Conservation (phyloP, 306 rosid genomes). For the Oxytropis ochrocephala region DNA sequence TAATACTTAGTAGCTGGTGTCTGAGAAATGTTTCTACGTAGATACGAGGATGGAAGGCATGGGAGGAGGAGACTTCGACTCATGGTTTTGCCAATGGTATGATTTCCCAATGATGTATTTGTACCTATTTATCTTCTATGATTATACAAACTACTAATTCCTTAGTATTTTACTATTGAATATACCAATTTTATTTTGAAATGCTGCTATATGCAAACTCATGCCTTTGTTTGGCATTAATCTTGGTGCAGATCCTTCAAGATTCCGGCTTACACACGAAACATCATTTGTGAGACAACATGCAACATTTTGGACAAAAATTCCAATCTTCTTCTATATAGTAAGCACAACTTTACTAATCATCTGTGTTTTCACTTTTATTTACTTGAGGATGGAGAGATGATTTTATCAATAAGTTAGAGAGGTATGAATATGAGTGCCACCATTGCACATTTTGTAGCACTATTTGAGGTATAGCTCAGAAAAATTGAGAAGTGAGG, state of each 20-base stretch:
- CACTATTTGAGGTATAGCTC: background rate
- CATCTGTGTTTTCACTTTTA: conserved; percentile 1
- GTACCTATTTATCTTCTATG: background rate
- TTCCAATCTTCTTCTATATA: conserved; percentile 63
- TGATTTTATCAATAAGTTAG: background rate
- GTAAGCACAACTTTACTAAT: conserved; percentile 46
- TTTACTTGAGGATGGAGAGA: background rate
- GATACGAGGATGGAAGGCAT: conserved; percentile 96
- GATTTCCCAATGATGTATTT: background rate
- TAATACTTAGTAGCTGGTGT: background rate
- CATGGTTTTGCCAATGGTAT: conserved; percentile 69
- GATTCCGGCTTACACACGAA: conserved; percentile 90
- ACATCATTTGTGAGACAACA: conserved; percentile 92
- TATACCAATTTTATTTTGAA: background rate
- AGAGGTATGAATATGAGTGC: too few relatives aligned
- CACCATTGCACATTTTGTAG: background rate
- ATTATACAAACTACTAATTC: background rate
- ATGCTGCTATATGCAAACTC: background rate
- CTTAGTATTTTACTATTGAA: background rate
- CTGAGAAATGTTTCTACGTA: conserved; percentile 30
- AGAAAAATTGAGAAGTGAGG: background rate
- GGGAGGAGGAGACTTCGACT: conserved; percentile 86
- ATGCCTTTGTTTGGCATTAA: background rate
- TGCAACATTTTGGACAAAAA: conserved; percentile 71
- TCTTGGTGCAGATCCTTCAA: conserved; percentile 54